A percentile compares a stretch with the other conserved stretches of the same genome.
Conservation (phyloP, 2,329 filamentous ascomycete species). For the Trichoderma harzianum region DNA sequence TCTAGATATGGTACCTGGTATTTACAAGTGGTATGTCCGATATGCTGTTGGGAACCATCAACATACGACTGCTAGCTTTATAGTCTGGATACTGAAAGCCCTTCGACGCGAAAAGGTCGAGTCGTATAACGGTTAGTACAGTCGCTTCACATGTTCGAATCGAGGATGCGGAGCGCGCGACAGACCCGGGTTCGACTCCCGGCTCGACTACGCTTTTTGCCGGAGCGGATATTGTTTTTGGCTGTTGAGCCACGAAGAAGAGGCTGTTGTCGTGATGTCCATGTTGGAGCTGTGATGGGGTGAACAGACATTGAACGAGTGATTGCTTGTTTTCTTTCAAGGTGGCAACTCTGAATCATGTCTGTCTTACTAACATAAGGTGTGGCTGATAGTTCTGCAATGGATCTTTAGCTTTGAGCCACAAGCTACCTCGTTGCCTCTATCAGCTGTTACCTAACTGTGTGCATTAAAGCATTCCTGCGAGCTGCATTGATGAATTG, state of each 20-base stretch:
- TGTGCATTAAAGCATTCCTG: neutral
- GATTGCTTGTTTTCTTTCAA: neutral
- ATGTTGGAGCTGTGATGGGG: neutral
- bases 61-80: neutral
- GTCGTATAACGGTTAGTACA: constrained; percentile 13
- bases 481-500: neutral
- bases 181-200: constrained; percentile 41
- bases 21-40: neutral
- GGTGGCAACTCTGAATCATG: neutral
- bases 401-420: neutral
- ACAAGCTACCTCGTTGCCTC: neutral
- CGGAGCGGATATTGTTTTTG: neutral
- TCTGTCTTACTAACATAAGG: no score
- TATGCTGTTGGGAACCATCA: neutral
- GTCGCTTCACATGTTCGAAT: constrained; percentile 1
- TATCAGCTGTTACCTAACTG: neutral
- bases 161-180: constrained; percentile 10
- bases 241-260: neutral
- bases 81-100: neutral
- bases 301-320: neutral
- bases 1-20: fast-evolving
- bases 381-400: neutral
- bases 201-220: constrained; percentile 43
- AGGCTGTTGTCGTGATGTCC: neutral
- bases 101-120: neutral